Percentiles rank a stretch among this genome's conserved stretches.
These are phyloP conservation scores for Herpetospermum pedunculosum DNA, from an alignment of 306 rosid genomes.

Conservation along the genomic window DNA sequence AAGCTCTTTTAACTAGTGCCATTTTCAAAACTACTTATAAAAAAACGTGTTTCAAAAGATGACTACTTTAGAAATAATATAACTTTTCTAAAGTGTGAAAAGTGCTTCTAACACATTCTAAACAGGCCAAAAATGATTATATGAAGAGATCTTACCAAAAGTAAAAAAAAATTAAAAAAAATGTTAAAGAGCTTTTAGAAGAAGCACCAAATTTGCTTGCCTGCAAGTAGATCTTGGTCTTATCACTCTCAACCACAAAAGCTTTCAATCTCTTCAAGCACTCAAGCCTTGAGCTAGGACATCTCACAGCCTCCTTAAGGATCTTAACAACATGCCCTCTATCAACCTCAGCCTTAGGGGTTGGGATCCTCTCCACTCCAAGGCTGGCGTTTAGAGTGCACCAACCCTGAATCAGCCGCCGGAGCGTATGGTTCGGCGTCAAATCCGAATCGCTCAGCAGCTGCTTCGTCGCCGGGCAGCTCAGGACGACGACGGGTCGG, in stretches of 20 bases:
- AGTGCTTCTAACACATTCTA: neutral
- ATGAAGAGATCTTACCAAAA: neutral
- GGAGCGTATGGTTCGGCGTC: slow-evolving; percentile 35
- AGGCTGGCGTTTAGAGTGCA: slow-evolving; percentile 45
- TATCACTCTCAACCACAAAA: slow-evolving; percentile 35
- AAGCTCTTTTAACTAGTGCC: neutral
- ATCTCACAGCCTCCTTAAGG: slow-evolving; percentile 30
- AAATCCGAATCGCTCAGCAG: neutral
- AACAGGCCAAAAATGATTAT: neutral
- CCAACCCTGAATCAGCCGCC: slow-evolving; percentile 70
- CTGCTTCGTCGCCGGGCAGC: slow-evolving; percentile 30
- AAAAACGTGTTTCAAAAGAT: too few species aligned
- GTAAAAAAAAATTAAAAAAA: neutral
- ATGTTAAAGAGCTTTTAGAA: neutral
- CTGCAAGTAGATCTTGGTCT: slow-evolving; percentile 29
- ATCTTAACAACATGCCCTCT: slow-evolving; percentile 34
- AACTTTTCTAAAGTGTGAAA: neutral
- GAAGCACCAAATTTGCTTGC: slow-evolving; percentile 12
- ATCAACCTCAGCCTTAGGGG: slow-evolving; percentile 47
- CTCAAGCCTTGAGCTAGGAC: slow-evolving; percentile 24
- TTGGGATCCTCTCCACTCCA: slow-evolving; percentile 52
- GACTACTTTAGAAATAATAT: too few species aligned
- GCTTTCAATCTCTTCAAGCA: slow-evolving; percentile 40
- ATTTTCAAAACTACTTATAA: too few species aligned
- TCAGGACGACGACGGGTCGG: slow-evolving; percentile 25